phyloP scores from a whole-genome alignment of 169 alveolate species.

The Plasmodium relictum region DNA sequence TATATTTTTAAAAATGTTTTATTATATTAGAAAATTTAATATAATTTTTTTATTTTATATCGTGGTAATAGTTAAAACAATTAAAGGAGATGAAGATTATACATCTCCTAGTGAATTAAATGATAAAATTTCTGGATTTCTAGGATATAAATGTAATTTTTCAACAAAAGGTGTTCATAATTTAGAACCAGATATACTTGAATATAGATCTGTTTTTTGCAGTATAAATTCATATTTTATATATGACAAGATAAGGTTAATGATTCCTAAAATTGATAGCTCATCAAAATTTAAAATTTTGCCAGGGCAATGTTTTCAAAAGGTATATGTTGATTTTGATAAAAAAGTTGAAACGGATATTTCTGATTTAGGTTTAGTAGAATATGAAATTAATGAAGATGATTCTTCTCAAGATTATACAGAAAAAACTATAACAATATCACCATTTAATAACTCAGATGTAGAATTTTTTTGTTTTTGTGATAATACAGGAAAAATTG shows the following conservation, averaged over 20 bases:
- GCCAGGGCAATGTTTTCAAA: conserved; percentile 55
- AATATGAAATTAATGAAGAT: conserved; percentile 44
- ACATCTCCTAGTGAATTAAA: conserved; percentile 2
- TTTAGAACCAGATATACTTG: conserved; percentile 52
- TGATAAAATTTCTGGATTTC: conserved; percentile 27
- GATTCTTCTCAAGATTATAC: conserved; percentile 6
- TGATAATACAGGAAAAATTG: conserved; percentile 44
- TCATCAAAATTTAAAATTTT: conserved; percentile 36
- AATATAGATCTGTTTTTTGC: conserved; percentile 42
- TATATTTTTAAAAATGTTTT: conserved; percentile 2
- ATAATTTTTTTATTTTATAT: neutral
- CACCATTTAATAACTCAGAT: conserved; percentile 52
- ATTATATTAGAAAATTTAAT: neutral
- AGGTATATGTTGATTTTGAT: conserved; percentile 41
- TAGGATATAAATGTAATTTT: conserved; percentile 64
- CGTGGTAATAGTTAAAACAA: neutral
- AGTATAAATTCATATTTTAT: conserved; percentile 53
- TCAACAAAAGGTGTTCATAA: conserved; percentile 53
- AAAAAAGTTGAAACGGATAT: conserved; percentile 18
- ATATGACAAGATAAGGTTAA: conserved; percentile 57
- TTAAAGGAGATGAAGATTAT: conserved; percentile 11
- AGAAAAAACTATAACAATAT: conserved; percentile 36
- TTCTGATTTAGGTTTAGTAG: conserved; percentile 30
- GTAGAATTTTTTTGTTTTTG: conserved; percentile 64
- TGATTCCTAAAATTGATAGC: conserved; percentile 15